These are phyloP conservation scores for Cladosporium sp. DNA, from an alignment of 2,329 filamentous ascomycete genomes.

Conservation along the genomic window DNA sequence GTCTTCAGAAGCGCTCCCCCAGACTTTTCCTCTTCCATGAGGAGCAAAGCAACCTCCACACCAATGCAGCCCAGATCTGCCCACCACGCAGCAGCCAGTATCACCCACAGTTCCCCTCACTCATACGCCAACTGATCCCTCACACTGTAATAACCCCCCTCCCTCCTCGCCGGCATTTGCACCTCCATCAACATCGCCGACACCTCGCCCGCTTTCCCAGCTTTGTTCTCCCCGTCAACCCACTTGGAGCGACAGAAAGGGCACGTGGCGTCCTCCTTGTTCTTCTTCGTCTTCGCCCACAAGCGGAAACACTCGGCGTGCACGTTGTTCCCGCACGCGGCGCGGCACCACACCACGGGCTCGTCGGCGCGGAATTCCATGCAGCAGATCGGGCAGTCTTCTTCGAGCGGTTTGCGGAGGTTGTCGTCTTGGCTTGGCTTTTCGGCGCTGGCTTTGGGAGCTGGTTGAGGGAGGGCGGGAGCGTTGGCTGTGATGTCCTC, in stretches of 20 bases:
- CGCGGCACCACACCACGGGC: conserved; percentile 55
- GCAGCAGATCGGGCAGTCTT: conserved; percentile 62
- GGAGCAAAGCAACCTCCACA: too few relatives aligned
- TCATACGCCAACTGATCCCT: conserved; percentile 25
- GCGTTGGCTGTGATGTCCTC: conserved; percentile 52
- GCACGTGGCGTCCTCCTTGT: conserved; percentile 25
- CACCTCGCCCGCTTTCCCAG: conserved; percentile 13
- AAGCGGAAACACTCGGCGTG: conserved; percentile 54
- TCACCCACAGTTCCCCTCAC: not conserved
- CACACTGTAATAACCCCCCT: conserved; percentile 31
- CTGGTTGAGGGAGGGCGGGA: conserved; percentile 42
- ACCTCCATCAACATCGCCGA: conserved; percentile 20
- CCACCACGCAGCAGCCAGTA: too few relatives aligned
- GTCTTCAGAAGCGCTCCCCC: too few relatives aligned
- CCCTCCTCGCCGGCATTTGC: conserved; percentile 13
- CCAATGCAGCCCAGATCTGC: too few relatives aligned
- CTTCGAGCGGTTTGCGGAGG: conserved; percentile 56
- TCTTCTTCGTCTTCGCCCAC: conserved; percentile 38
- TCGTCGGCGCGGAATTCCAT: conserved; percentile 50
- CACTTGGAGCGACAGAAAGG: conserved; percentile 30
- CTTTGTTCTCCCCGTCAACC: conserved; percentile 20
- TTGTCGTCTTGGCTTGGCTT: conserved; percentile 36
- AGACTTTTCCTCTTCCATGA: too few relatives aligned
- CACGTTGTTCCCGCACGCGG: conserved; percentile 60
- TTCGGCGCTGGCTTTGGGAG: conserved; percentile 16